These are phyloP conservation scores for Trichoderma reesei DNA, from an alignment of 495 filamentous ascomycete genomes.

Conservation along the genomic window DNA sequence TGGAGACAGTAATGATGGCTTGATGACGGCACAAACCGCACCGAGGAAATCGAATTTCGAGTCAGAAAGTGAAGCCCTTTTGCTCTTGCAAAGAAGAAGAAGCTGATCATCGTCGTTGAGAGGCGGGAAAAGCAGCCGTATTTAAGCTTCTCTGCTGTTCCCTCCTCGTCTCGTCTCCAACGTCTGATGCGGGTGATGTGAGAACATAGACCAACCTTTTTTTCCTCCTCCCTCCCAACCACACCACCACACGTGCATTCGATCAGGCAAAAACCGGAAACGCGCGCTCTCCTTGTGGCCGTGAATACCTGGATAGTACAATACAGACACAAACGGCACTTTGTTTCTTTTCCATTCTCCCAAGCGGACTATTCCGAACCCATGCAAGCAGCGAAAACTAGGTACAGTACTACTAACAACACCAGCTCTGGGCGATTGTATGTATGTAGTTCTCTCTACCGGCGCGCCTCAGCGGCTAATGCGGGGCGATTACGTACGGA, in stretches of 20 bases:
- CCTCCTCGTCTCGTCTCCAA: not conserved
- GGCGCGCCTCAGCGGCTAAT: not conserved
- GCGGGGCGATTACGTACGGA: constrained; percentile 9
- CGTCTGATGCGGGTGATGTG: not conserved
- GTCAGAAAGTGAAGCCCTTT: not conserved
- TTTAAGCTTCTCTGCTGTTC: not conserved
- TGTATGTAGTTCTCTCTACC: not conserved
- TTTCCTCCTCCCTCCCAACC: not conserved
- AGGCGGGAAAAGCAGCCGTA: not conserved
- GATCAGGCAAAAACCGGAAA: not conserved
- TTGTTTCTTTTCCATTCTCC: not conserved
- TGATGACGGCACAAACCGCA: constrained; percentile 1
- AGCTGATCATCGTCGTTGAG: not conserved
- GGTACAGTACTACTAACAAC: too few species aligned
- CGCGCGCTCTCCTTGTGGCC: not conserved
- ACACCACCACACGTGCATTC: not conserved
- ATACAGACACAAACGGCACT: not conserved
- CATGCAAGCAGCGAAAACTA: not conserved
- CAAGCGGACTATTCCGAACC: constrained; percentile 4
- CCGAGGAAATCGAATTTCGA: not conserved
- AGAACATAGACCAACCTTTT: not conserved
- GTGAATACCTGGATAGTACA: not conserved
- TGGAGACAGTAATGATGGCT: not conserved
- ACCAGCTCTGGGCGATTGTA: not conserved
- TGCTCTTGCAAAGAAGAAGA: not conserved